Percentiles rank a stretch among this genome's conserved stretches.
Conservation (phyloP, 495 filamentous ascomycete species). For the Jackrogersella multiformis region DNA sequence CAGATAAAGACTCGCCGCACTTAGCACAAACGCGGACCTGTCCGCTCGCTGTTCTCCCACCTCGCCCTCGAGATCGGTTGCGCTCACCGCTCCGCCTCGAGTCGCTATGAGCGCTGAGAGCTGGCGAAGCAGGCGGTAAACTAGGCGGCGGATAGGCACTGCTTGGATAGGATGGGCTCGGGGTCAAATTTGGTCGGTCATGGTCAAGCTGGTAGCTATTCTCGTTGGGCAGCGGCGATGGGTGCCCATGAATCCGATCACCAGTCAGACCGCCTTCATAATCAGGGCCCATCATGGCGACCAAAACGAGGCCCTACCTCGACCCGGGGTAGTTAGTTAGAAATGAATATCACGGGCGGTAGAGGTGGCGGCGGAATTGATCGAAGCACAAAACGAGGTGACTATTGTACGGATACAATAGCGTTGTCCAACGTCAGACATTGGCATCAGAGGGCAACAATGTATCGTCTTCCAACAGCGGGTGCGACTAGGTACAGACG, state of each 20-base stretch:
- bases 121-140: conserved; percentile 51
- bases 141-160: conserved; percentile 46
- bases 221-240: conserved; percentile 39
- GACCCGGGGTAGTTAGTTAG: conserved; percentile 18
- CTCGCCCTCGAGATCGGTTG: conserved; percentile 56
- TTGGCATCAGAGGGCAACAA: conserved; percentile 40
- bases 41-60: conserved; percentile 60
- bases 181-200: conserved; percentile 49
- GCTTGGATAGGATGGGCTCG: conserved; percentile 51
- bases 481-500: conserved; percentile 39
- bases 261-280: conserved; percentile 47
- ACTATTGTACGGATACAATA: conserved; percentile 26
- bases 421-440: conserved; percentile 47
- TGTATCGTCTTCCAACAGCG: conserved; percentile 33
- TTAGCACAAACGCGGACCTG: conserved; percentile 81
- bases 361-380: conserved; percentile 26
- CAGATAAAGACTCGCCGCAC: conserved; percentile 83
- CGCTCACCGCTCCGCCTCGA: conserved; percentile 57
- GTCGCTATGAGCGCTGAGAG: conserved; percentile 50
- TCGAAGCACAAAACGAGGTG: conserved; percentile 34
- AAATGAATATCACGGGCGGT: conserved; percentile 16
- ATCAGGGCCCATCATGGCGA: conserved; percentile 48
- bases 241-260: conserved; percentile 48
- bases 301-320: conserved; percentile 40
- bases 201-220: conserved; percentile 48